Conservation (phyloP, 2,329 filamentous ascomycete genomes). For the Harringtonia aguacate region DNA sequence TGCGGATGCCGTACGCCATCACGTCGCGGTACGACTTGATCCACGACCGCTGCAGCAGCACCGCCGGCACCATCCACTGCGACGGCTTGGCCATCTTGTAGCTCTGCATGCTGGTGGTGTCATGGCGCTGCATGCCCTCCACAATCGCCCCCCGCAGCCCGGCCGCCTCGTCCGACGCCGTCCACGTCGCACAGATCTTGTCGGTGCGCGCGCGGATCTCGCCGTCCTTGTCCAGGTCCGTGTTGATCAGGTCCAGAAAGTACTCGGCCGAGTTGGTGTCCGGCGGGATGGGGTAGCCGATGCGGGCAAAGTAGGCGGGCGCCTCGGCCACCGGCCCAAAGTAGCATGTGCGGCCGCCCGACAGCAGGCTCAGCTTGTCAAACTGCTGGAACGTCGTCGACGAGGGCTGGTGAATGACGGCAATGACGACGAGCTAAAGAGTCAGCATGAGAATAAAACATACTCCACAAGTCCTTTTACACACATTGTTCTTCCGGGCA, state of each 20-base stretch:
- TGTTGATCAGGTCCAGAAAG: constrained; percentile 67
- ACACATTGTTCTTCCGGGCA: constrained; percentile 53
- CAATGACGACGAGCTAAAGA: constrained; percentile 59
- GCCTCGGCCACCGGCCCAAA: constrained; percentile 53
- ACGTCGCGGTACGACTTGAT: constrained; percentile 80
- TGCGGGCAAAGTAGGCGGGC: constrained; percentile 49
- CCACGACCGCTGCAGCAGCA: constrained; percentile 66
- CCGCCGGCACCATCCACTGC: constrained; percentile 40
- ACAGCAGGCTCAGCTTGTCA: constrained; percentile 67
- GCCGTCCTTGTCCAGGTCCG: constrained; percentile 53
- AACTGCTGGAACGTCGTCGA: constrained; percentile 71
- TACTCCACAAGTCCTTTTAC: constrained; percentile 9
- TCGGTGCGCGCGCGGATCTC: constrained; percentile 35
- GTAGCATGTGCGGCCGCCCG: constrained; percentile 60
- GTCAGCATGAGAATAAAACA: neutral
- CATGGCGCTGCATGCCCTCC: constrained; percentile 17
- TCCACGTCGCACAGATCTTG: constrained; percentile 46
- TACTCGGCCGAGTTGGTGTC: constrained; percentile 74
- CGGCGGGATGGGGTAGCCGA: constrained; percentile 52
- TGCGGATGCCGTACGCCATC: constrained; percentile 71
- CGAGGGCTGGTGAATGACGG: constrained; percentile 78
- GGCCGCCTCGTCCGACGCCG: constrained; percentile 24
- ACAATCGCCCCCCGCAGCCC: constrained; percentile 15
- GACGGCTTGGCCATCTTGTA: constrained; percentile 26
- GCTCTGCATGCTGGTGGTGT: constrained; percentile 13